A percentile compares a stretch with the other conserved stretches of the same genome.
Evolutionary conservation across 768 basidiomycete species (phyloP).

Genomic region (Rhizopogon vinicolor): DNA sequence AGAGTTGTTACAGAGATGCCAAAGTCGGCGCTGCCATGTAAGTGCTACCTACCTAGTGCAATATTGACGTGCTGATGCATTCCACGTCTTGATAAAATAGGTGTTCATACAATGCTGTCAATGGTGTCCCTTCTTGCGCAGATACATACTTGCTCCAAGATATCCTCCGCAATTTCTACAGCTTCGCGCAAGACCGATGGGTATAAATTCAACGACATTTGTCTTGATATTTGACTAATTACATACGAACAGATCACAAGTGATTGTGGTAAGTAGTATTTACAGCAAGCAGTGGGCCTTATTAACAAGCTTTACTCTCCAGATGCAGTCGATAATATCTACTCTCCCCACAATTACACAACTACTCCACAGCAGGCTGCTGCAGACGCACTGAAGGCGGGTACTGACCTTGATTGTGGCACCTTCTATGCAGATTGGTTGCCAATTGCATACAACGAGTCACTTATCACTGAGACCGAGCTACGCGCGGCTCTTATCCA

Average conservation of each 20-base stretch:
- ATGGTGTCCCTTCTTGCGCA: constrained; percentile 54
- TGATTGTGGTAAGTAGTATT: constrained; percentile 44
- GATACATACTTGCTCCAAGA: constrained; percentile 48
- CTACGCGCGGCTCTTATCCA: constrained; percentile 40
- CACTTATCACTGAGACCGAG: constrained; percentile 39
- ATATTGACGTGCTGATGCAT: neutral
- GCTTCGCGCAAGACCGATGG: constrained; percentile 48
- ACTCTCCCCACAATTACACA: constrained; percentile 43
- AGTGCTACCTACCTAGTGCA: neutral
- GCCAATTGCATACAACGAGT: constrained; percentile 43
- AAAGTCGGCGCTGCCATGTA: constrained; percentile 54
- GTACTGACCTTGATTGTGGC: constrained; percentile 55
- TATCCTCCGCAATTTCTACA: constrained; percentile 47
- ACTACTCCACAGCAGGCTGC: constrained; percentile 40
- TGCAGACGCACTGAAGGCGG: constrained; percentile 46
- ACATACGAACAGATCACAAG: constrained; percentile 26
- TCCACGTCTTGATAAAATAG: neutral
- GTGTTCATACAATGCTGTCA: constrained; percentile 60
- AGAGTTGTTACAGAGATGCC: constrained; percentile 56
- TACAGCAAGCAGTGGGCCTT: too few species aligned
- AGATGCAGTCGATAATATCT: constrained; percentile 34
- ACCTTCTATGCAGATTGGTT: constrained; percentile 40
- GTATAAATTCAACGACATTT: constrained; percentile 18
- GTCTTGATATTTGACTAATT: neutral
- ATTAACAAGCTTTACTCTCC: constrained; percentile 9